Percentiles rank a stretch among this genome's conserved stretches.
phyloP scores from a whole-genome alignment of 345 rosid genomes.

The Brassica nigra region DNA sequence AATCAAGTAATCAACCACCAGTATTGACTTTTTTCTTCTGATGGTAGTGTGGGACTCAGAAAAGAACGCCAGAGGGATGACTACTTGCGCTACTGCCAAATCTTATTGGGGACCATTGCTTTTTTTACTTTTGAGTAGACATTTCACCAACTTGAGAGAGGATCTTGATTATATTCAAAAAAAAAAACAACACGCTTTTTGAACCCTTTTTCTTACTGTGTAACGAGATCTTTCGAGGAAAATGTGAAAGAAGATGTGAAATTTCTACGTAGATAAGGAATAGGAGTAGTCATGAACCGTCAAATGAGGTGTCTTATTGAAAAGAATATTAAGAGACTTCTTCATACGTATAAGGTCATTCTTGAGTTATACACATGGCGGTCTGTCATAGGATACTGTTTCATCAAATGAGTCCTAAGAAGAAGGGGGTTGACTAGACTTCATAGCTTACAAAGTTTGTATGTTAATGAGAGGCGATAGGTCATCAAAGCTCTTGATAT shows the following conservation, averaged over 20 bases:
- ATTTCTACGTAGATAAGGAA: background rate
- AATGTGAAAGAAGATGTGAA: background rate
- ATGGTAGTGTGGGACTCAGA: background rate
- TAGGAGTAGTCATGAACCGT: background rate
- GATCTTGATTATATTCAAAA: background rate
- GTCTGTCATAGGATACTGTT: background rate
- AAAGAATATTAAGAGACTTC: background rate
- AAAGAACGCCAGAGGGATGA: constrained; percentile 16
- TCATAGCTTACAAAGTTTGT: background rate
- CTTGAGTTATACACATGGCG: background rate
- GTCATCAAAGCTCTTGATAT: background rate
- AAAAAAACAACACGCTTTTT: background rate
- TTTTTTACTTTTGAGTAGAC: background rate
- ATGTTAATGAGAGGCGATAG: background rate
- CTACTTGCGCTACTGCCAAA: constrained; percentile 24
- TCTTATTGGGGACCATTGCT: constrained; percentile 12
- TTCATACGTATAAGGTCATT: background rate
- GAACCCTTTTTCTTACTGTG: background rate
- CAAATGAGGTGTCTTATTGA: background rate
- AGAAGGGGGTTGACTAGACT: background rate
- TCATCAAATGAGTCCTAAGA: background rate
- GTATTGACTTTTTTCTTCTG: constrained; percentile 26
- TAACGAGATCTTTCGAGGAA: background rate
- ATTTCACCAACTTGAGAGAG: background rate
- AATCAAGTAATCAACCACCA: constrained; percentile 10